Evolutionary conservation across 2,329 filamentous ascomycete species (phyloP).

Genomic region (Calycina marina): DNA sequence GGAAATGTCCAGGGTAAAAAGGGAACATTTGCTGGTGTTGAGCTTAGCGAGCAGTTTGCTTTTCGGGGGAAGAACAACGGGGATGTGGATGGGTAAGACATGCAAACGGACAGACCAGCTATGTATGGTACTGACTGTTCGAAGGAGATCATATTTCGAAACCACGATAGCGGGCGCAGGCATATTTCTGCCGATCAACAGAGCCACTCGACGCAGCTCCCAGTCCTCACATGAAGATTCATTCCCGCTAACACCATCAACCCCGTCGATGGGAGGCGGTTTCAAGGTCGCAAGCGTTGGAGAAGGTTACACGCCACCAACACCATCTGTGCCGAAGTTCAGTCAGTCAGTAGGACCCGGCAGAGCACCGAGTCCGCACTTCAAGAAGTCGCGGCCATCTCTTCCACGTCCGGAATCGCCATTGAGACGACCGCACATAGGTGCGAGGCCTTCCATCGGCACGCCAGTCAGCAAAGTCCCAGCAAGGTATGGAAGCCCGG

Average conservation of each 20-base stretch:
- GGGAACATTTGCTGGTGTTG: slow-evolving; percentile 83
- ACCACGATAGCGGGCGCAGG: slow-evolving; percentile 68
- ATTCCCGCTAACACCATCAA: slow-evolving; percentile 53
- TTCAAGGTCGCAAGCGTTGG: slow-evolving; percentile 30
- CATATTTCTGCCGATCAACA: slow-evolving; percentile 82
- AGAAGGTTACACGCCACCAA: slow-evolving; percentile 43
- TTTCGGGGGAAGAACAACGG: slow-evolving; percentile 85
- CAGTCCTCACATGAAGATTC: slow-evolving; percentile 35
- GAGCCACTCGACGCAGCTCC: slow-evolving; percentile 56
- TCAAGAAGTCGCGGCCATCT: slow-evolving; percentile 60
- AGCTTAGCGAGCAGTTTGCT: slow-evolving; percentile 70
- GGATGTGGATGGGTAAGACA: slow-evolving; percentile 77
- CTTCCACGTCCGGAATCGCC: slow-evolving; percentile 84
- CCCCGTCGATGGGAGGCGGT: slow-evolving; percentile 37
- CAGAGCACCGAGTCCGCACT: slow-evolving; percentile 50
- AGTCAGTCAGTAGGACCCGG: slow-evolving; percentile 75
- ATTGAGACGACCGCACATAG: slow-evolving; percentile 48
- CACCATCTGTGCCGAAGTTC: slow-evolving; percentile 59
- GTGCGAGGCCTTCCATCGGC: slow-evolving; percentile 39
- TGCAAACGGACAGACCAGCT: slow-evolving; percentile 11
- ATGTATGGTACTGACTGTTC: slow-evolving; percentile 14
- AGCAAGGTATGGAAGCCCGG: slow-evolving; percentile 48
- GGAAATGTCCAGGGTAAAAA: slow-evolving; percentile 79
- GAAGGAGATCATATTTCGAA: slow-evolving; percentile 61
- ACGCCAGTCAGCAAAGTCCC: slow-evolving; percentile 35